Conservation (phyloP, 2,329 filamentous ascomycete species). For the Ascochyta pisi region DNA sequence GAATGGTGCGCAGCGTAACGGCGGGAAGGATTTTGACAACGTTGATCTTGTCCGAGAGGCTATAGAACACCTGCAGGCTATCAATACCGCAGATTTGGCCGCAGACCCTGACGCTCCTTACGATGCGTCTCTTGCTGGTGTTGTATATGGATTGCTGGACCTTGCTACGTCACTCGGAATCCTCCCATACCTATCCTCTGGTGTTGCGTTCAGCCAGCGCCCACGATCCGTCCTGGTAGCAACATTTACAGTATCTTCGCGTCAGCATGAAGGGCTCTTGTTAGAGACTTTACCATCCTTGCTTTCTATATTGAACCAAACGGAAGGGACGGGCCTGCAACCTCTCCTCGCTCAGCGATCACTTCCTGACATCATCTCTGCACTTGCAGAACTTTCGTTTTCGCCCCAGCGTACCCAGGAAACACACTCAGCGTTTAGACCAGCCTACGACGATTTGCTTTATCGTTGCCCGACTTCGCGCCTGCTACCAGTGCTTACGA, state of each 20-base stretch:
- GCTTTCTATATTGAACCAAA: conserved; percentile 36
- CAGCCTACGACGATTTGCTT: conserved; percentile 30
- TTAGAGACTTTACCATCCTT: conserved; percentile 23
- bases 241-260: conserved; percentile 18
- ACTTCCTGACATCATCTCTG: conserved; percentile 46
- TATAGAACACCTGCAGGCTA: conserved; percentile 40
- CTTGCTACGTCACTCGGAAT: conserved; percentile 43
- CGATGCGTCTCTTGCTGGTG: conserved; percentile 47
- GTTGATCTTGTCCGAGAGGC: conserved; percentile 36
- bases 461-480: conserved; percentile 56
- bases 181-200: conserved; percentile 43
- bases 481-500: conserved; percentile 68
- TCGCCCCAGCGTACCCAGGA: conserved; percentile 29
- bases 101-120: conserved; percentile 45
- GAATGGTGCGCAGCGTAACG: conserved; percentile 13
- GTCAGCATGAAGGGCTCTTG: conserved; percentile 22
- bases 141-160: conserved; percentile 50
- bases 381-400: conserved; percentile 44
- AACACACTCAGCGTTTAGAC: conserved; percentile 19
- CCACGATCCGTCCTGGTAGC: conserved; percentile 42
- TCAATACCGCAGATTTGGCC: conserved; percentile 44
- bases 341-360: conserved; percentile 46
- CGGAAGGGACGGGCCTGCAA: conserved; percentile 39
- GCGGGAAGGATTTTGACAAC: conserved; percentile 11
- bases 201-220: conserved; percentile 43